These are phyloP conservation scores for Alternaria solani DNA, from an alignment of 2,329 filamentous ascomycete species.

Conservation along the genomic window DNA sequence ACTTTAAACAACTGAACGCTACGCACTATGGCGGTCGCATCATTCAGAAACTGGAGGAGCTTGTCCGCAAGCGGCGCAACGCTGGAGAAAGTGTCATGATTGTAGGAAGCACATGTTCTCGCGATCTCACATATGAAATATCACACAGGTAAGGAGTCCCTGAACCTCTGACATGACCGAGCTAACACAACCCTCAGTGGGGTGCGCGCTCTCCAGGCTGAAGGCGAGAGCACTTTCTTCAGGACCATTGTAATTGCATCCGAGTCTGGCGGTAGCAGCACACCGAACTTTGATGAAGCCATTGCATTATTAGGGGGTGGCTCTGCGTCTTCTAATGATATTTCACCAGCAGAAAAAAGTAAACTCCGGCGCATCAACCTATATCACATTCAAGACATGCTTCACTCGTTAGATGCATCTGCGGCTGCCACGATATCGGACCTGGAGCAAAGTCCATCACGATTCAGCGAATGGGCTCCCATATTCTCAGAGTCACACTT, in stretches of 20 bases:
- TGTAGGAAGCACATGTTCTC: constrained; percentile 75
- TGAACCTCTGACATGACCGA: not conserved
- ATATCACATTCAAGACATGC: constrained; percentile 70
- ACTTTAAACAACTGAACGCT: constrained; percentile 79
- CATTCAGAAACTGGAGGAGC: constrained; percentile 72
- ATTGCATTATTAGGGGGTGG: constrained; percentile 17
- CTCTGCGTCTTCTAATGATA: constrained; percentile 10
- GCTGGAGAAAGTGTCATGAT: constrained; percentile 77
- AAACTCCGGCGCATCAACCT: constrained; percentile 65
- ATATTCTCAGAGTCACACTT: constrained; percentile 45
- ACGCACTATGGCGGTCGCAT: constrained; percentile 74
- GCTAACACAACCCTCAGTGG: constrained; percentile 36
- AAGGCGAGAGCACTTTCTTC: constrained; percentile 43
- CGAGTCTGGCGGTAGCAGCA: constrained; percentile 21
- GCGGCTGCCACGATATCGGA: constrained; percentile 35
- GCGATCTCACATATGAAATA: constrained; percentile 56
- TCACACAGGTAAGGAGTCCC: constrained; percentile 42
- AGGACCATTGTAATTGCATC: constrained; percentile 47
- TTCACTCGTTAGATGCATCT: constrained; percentile 56
- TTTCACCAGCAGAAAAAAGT: constrained; percentile 25
- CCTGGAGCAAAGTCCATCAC: constrained; percentile 28
- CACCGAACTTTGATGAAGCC: constrained; percentile 23
- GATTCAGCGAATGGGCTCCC: constrained; percentile 25
- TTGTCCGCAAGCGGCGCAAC: constrained; percentile 75
- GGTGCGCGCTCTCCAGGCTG: constrained; percentile 57